Percentiles rank a stretch among this genome's conserved stretches.
Evolutionary conservation across 2,329 filamentous ascomycete species (phyloP).

Genomic region (Delphinella strobiligena): DNA sequence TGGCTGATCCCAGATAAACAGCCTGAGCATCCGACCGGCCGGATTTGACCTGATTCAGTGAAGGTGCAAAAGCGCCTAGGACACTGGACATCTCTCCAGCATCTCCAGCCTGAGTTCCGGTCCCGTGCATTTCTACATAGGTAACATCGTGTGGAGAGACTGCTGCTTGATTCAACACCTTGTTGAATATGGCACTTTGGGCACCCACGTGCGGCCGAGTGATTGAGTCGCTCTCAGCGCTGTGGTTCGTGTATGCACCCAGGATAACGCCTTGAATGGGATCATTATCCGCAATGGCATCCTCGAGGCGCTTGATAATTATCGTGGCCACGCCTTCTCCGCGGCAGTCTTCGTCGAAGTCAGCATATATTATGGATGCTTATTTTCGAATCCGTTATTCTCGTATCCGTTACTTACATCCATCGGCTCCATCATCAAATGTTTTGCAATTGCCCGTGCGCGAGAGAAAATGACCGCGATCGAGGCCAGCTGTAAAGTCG

Average conservation of each 20-base stretch:
- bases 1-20: too few relatives aligned
- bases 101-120: conserved; percentile 23
- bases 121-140: conserved; percentile 23
- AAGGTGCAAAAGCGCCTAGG: conserved; percentile 12
- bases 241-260: conserved; percentile 16
- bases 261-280: conserved; percentile 18
- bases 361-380: too few relatives aligned
- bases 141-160: conserved; percentile 14
- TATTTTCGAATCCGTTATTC: too few relatives aligned
- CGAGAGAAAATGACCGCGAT: conserved; percentile 17
- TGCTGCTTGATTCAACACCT: conserved; percentile 14
- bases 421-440: conserved; percentile 17
- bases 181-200: conserved; percentile 11
- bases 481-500: conserved; percentile 15
- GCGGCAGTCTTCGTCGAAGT: too few relatives aligned
- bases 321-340: conserved; percentile 16
- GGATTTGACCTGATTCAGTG: too few relatives aligned
- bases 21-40: too few relatives aligned
- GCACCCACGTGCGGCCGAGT: conserved; percentile 15
- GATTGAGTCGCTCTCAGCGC: conserved; percentile 16
- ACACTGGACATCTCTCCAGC: conserved; percentile 17
- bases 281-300: conserved; percentile 22
- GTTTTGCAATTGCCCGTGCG: conserved; percentile 14
- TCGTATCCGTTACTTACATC: too few relatives aligned
- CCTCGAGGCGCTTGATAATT: conserved; percentile 20